Evolutionary conservation across 805 yeast genomes (phyloP).

Genomic region (Teunomyces tritomae): DNA sequence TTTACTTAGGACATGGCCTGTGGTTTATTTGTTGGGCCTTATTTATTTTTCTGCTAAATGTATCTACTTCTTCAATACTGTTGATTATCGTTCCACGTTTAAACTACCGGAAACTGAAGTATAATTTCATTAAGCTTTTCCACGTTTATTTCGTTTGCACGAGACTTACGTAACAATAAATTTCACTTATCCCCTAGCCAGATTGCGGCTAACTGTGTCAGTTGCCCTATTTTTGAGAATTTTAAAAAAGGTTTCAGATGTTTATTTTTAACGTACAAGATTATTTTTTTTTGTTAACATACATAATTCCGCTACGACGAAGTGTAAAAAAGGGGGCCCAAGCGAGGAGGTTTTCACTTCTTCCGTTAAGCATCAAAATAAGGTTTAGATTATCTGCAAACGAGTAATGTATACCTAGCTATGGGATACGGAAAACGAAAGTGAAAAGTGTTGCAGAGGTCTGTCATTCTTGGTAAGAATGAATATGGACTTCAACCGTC

Average conservation of each 20-base stretch:
- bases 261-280: background rate
- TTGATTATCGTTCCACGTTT: background rate
- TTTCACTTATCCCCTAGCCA: background rate
- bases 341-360: background rate
- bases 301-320: background rate
- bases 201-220: background rate
- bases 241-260: conserved; percentile 3
- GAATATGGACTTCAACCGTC: background rate
- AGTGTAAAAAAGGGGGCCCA: conserved; percentile 1
- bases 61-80: background rate
- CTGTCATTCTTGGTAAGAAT: background rate
- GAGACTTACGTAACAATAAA: background rate
- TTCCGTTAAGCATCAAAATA: background rate
- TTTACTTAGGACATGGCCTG: background rate
- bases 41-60: background rate
- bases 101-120: background rate
- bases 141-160: background rate
- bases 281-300: background rate
- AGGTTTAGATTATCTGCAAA: background rate
- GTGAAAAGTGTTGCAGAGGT: background rate
- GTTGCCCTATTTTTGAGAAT: background rate
- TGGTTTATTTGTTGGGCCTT: background rate
- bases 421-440: background rate
- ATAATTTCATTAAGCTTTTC: background rate
- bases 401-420: background rate